Evolutionary conservation across 345 rosid species (phyloP).

Genomic region (thale cress (Arabidopsis thaliana)): TAIR10.1 NC_003074.8:1133001-1133500

Average conservation of each 20-base stretch:
- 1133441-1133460: not conserved
- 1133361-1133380: constrained; percentile 35
- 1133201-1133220: not conserved
- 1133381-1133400: constrained; percentile 1
- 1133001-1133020: not conserved
- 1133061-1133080: not conserved
- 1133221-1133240: no score
- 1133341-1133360: constrained; percentile 25
- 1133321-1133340: constrained; percentile 14
- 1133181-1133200: not conserved
- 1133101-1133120: not conserved
- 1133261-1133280: not conserved
- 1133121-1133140: not conserved
- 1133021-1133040: not conserved
- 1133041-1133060: not conserved
- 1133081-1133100: no score
- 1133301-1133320: not conserved
- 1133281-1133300: not conserved
- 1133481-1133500: constrained; percentile 17
- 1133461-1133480: constrained; percentile 19
- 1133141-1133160: no score
- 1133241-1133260: not conserved
- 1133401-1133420: constrained; percentile 21
- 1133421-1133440: not conserved
- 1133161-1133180: not conserved